Evolutionary conservation across 192 early-diverging fungal genomes (phyloP).

Genomic region (Umbelopsis sp.): DNA sequence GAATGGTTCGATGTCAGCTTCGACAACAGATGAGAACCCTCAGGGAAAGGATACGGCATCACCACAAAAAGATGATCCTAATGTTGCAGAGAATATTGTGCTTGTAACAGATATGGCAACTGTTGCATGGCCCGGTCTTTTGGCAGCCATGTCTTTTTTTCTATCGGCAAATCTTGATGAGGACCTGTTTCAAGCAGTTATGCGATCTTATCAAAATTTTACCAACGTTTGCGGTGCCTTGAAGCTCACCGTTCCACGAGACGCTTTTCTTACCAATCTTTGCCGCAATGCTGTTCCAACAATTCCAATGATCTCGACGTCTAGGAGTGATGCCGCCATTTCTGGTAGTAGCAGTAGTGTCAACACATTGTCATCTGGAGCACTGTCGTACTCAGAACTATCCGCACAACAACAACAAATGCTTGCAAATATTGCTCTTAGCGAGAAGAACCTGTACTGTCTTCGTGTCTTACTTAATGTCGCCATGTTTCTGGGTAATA

Average conservation of each 20-base stretch:
- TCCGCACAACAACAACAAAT: constrained; percentile 35
- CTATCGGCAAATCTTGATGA: constrained; percentile 81
- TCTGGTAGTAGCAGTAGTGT: constrained; percentile 9
- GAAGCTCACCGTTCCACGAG: constrained; percentile 74
- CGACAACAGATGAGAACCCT: constrained; percentile 5
- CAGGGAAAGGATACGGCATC: constrained; percentile 22
- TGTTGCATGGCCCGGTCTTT: constrained; percentile 77
- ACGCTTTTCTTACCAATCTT: constrained; percentile 84
- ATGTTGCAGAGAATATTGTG: constrained; percentile 46
- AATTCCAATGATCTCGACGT: constrained; percentile 38
- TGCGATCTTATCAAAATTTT: constrained; percentile 74
- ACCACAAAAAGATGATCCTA: constrained; percentile 24
- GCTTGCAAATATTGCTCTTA: constrained; percentile 50
- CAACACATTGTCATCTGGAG: not conserved
- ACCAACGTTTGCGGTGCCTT: constrained; percentile 82
- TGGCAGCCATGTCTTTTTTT: constrained; percentile 77
- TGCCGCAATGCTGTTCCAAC: constrained; percentile 83
- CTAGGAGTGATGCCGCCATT: not conserved
- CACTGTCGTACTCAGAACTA: constrained; percentile 29
- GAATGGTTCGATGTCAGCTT: constrained; percentile 2
- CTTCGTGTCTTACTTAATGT: constrained; percentile 72
- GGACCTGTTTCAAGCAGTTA: constrained; percentile 70
- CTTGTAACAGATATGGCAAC: constrained; percentile 79
- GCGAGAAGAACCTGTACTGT: constrained; percentile 78
- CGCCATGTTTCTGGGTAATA: constrained; percentile 70